Evolutionary conservation across 441 rosid species (phyloP).

Genomic region (Capsella rubella): DNA sequence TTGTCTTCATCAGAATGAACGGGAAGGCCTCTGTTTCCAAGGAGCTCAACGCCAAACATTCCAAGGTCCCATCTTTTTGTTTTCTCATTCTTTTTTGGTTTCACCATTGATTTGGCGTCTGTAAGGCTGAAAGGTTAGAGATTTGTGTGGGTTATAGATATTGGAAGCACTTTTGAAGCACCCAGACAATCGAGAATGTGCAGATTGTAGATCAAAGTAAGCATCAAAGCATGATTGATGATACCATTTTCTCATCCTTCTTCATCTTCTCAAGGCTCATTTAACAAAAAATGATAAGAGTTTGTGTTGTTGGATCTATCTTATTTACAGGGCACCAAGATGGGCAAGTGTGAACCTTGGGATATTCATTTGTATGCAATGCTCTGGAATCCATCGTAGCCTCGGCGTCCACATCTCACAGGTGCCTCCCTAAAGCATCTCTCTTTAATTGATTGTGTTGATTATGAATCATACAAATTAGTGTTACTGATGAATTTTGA

Average conservation of each 20-base stretch:
- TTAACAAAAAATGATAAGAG: conserved; percentile 16
- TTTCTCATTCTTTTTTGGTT: not conserved
- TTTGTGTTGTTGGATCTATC: conserved; percentile 29
- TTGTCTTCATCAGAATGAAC: conserved; percentile 53
- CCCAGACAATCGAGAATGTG: conserved; percentile 77
- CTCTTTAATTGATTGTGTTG: conserved; percentile 5
- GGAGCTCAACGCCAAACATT: conserved; percentile 77
- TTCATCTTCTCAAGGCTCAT: not conserved
- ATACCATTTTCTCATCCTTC: not conserved
- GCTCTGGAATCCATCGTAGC: conserved; percentile 87
- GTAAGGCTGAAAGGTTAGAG: conserved; percentile 1
- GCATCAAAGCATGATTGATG: not conserved
- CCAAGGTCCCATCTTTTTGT: conserved; percentile 54
- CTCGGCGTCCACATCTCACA: conserved; percentile 90
- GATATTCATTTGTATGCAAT: conserved; percentile 87
- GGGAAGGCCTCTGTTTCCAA: conserved; percentile 76
- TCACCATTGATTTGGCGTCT: conserved; percentile 4
- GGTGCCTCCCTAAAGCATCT: conserved; percentile 51
- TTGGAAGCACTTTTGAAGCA: conserved; percentile 75
- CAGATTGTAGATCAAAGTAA: conserved; percentile 80
- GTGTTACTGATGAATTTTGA: conserved; percentile 7
- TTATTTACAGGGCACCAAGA: conserved; percentile 69
- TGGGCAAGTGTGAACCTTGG: conserved; percentile 98
- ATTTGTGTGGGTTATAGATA: conserved; percentile 54
- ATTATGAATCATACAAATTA: not conserved